These are phyloP conservation scores for Passalora sequoiae DNA, from an alignment of 2,329 filamentous ascomycete genomes.

Conservation along the genomic window DNA sequence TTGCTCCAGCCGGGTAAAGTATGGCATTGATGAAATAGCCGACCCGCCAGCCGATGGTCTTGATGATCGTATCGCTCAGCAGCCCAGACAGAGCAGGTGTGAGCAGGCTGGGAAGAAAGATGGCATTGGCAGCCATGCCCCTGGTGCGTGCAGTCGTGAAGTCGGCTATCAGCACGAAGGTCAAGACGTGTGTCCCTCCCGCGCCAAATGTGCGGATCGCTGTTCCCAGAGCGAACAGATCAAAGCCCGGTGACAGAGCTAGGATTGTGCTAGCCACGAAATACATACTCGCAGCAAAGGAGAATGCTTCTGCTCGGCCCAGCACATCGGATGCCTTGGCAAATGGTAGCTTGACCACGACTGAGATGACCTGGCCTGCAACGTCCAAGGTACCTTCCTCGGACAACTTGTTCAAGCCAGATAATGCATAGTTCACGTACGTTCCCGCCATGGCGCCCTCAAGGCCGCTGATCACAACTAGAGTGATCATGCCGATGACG, in stretches of 20 bases:
- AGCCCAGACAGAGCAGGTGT: constrained; percentile 40
- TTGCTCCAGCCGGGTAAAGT: constrained; percentile 38
- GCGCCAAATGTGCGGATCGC: constrained; percentile 37
- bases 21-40: constrained; percentile 44
- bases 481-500: not conserved
- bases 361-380: constrained; percentile 37
- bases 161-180: constrained; percentile 41
- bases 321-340: constrained; percentile 43
- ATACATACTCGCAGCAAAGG: constrained; percentile 34
- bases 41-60: constrained; percentile 43
- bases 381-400: constrained; percentile 35
- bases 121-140: constrained; percentile 37
- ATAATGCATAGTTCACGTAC: constrained; percentile 37
- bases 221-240: constrained; percentile 36
- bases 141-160: constrained; percentile 40
- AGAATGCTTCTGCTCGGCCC: constrained; percentile 38
- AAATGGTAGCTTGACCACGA: constrained; percentile 39
- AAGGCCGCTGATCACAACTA: constrained; percentile 2
- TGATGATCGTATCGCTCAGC: constrained; percentile 39
- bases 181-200: constrained; percentile 39
- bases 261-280: constrained; percentile 38
- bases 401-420: constrained; percentile 36
- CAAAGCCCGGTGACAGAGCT: constrained; percentile 35
- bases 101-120: constrained; percentile 40
- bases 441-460: not conserved